Evolutionary conservation across 2,329 filamentous ascomycete species (phyloP).

Genomic region (Elsinoe arachidis): DNA sequence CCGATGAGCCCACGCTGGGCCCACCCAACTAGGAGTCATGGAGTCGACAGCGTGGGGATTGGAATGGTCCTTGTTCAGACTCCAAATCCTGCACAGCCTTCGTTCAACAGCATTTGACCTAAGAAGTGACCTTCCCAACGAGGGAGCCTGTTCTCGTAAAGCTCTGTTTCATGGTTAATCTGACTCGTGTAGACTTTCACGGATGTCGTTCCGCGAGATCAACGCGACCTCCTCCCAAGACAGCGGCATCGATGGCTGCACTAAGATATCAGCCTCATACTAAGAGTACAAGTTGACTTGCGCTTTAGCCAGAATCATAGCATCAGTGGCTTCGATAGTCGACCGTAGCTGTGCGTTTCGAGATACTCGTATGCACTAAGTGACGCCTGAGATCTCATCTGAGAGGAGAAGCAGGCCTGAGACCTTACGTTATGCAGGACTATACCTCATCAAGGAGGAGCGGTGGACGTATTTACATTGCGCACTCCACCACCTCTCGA

Average conservation of each 20-base stretch:
- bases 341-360: background rate
- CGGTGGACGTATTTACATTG: background rate
- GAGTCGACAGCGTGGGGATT: too few species aligned
- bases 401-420: background rate
- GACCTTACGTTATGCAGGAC: background rate
- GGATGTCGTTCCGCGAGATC: background rate
- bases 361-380: background rate
- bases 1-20: too few species aligned
- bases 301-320: background rate
- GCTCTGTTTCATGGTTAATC: conserved; percentile 1
- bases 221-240: background rate
- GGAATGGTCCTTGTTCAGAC: too few species aligned
- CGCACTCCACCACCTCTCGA: background rate
- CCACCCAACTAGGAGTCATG: too few species aligned
- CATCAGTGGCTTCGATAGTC: conserved; percentile 2
- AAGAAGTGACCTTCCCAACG: background rate
- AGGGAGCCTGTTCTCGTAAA: background rate
- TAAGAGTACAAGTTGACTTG: background rate
- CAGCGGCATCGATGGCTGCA: background rate
- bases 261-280: background rate
- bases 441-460: conserved; percentile 8
- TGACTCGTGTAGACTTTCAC: background rate
- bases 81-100: too few species aligned
- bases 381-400: background rate
- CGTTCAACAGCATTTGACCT: too few species aligned